These are phyloP conservation scores for Digitaria exilis DNA, from an alignment of 202 grass and related monocot species.

Conservation along the genomic window DNA sequence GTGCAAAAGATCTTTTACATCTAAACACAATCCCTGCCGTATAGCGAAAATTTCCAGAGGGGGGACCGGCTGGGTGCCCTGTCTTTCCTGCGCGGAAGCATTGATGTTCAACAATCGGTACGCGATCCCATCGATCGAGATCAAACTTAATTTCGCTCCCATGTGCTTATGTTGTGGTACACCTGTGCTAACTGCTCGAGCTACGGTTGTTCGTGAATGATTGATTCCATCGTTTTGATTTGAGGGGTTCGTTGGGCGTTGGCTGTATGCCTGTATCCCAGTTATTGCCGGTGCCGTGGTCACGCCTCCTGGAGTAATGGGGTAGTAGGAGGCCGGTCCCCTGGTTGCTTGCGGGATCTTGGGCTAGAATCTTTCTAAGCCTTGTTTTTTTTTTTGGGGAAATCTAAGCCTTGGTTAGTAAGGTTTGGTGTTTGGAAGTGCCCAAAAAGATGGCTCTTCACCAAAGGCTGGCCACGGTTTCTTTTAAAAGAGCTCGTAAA, in stretches of 20 bases:
- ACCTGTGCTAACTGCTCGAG: constrained; percentile 33
- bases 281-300: too few relatives aligned
- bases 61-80: background rate
- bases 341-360: background rate
- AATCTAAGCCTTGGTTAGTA: too few relatives aligned
- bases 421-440: too few relatives aligned
- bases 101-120: background rate
- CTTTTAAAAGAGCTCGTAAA: too few relatives aligned
- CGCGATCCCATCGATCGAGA: background rate
- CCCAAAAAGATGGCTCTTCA: too few relatives aligned
- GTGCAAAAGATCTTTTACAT: too few relatives aligned
- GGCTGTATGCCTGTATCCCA: too few relatives aligned
- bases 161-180: constrained; percentile 37
- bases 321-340: background rate
- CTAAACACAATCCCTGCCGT: too few relatives aligned
- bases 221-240: background rate
- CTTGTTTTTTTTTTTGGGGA: too few relatives aligned
- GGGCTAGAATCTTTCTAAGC: too few relatives aligned
- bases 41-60: background rate
- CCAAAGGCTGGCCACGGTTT: too few relatives aligned
- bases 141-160: background rate
- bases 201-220: constrained; percentile 11
- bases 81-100: background rate
- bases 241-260: background rate
- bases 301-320: constrained; percentile 15